A percentile compares a stretch with the other conserved stretches of the same genome.
Conservation (phyloP, 768 basidiomycete species). For the Rossbeevera mucosa region DNA sequence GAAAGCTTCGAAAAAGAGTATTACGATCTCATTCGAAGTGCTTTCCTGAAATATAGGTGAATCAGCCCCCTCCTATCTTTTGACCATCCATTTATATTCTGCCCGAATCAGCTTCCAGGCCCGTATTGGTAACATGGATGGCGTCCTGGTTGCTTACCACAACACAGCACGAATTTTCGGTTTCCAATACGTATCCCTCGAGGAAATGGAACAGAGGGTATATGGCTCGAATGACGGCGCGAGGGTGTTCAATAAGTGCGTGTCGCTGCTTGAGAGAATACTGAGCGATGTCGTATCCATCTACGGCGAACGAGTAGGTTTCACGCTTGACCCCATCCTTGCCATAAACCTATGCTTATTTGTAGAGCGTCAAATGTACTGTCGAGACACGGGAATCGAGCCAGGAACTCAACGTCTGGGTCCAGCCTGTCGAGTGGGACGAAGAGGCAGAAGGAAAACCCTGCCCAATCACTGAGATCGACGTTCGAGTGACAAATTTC, state of each 20-base stretch:
- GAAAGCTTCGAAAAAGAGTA: conserved; percentile 92
- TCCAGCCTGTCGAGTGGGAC: conserved; percentile 55
- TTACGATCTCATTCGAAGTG: conserved; percentile 90
- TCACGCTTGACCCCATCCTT: neutral
- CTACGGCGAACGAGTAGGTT: conserved; percentile 64
- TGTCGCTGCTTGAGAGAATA: conserved; percentile 65
- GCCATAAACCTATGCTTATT: neutral
- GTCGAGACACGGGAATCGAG: conserved; percentile 51
- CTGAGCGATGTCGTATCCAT: conserved; percentile 50
- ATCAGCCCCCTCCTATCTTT: neutral
- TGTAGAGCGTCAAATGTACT: conserved; percentile 52
- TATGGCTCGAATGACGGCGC: conserved; percentile 60
- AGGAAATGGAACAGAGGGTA: conserved; percentile 81
- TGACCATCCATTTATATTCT: neutral
- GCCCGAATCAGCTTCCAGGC: conserved; percentile 70
- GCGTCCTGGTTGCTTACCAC: conserved; percentile 83
- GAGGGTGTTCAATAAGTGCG: conserved; percentile 70
- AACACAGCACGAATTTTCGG: conserved; percentile 86
- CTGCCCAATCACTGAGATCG: conserved; percentile 54
- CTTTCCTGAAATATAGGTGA: conserved; percentile 90
- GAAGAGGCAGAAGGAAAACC: conserved; percentile 31
- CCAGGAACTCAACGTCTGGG: conserved; percentile 54
- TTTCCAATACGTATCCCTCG: conserved; percentile 86
- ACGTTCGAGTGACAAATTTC: conserved; percentile 45
- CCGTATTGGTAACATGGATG: conserved; percentile 96